Base-by-base conservation (phyloP, 2,329 filamentous ascomycete genomes). In the Phyllosticta citribraziliensis region DNA sequence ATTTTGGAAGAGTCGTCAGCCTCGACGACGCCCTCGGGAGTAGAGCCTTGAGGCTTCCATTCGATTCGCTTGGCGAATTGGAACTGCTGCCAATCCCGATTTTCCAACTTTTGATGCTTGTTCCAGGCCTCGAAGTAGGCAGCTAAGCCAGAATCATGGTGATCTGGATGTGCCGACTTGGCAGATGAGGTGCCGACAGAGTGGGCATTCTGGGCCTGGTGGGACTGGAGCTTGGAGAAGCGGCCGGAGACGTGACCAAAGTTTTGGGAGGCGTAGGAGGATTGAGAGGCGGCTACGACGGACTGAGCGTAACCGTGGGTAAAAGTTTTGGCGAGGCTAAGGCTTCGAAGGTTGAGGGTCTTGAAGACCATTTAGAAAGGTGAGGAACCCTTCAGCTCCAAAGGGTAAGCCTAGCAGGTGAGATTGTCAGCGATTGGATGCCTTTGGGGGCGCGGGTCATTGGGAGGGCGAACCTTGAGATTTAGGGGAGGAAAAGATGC, bases 241-340 rank as follows among this genome's bases (percentile, higher is more conserved):
- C 76, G 70, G 55, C 71, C 71, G 63, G 73, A 70, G 50, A 62
- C 67, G 67, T 70, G 72, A 63, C 54, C 72, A 69, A 85, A 78
- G 67, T 82, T 81, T 65, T 83, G 80, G 52, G 91, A 73, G 79
- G 86, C 82, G 86, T 91, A 83, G 82, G 84, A 82, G 79, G 88
- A 87, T 83, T 96, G 91, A 66, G 91, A 91, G 70, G 91, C 93
- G 72, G 94, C 94, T 78, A 99, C 91, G 78, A 97, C 88, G 65
- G 92, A 96, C 76, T 97, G 93, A 70, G 92, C 92, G 84, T 97
- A 97, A 78, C 93, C 93, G 84, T 97, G 91, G 75, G 91, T 93
- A 76, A 97, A 88, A 72, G 92, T 91, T 81, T 97, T 97, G 73
- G 90, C 87, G 79, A 97, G 88, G 88, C 90, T 92, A 84, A 93